Conservation (phyloP, 148 eudicot species). For the Persicaria maculosa region DNA sequence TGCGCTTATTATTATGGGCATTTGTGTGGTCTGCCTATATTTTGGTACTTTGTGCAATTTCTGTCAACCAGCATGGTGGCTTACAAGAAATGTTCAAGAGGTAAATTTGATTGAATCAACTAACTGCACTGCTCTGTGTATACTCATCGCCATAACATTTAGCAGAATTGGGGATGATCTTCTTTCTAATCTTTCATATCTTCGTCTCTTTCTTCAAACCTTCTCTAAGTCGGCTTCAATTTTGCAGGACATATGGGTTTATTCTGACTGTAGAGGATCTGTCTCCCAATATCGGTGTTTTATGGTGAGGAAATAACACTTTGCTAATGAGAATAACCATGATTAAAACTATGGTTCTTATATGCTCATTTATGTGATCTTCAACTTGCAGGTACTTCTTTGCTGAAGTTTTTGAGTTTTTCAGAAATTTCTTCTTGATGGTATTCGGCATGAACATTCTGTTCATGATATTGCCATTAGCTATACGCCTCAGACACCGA, state of each 20-base stretch:
- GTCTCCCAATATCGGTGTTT: conserved; percentile 88
- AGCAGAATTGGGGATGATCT: not conserved
- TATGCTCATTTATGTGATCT: conserved; percentile 18
- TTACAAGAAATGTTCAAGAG: conserved; percentile 83
- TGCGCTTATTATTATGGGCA: conserved; percentile 65
- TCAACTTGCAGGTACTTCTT: conserved; percentile 88
- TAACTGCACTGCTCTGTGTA: not conserved
- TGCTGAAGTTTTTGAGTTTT: conserved; percentile 96
- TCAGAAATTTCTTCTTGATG: conserved; percentile 85
- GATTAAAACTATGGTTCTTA: not conserved
- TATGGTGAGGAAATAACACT: conserved; percentile 53
- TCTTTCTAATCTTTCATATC: not conserved
- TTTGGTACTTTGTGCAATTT: conserved; percentile 57
- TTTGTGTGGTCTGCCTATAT: conserved; percentile 61
- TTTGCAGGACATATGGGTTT: conserved; percentile 83
- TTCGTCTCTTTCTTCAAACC: not conserved
- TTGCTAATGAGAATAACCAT: not conserved
- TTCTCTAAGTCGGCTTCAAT: not conserved
- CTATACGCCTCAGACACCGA: conserved; percentile 80
- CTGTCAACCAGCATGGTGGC: conserved; percentile 67
- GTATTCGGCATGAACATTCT: conserved; percentile 83
- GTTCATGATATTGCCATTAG: conserved; percentile 89
- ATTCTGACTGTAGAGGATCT: conserved; percentile 87
- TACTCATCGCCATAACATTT: not conserved
- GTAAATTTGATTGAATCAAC: conserved; percentile 24